Conservation (phyloP, 306 rosid species). For the Dryas octopetala region DNA sequence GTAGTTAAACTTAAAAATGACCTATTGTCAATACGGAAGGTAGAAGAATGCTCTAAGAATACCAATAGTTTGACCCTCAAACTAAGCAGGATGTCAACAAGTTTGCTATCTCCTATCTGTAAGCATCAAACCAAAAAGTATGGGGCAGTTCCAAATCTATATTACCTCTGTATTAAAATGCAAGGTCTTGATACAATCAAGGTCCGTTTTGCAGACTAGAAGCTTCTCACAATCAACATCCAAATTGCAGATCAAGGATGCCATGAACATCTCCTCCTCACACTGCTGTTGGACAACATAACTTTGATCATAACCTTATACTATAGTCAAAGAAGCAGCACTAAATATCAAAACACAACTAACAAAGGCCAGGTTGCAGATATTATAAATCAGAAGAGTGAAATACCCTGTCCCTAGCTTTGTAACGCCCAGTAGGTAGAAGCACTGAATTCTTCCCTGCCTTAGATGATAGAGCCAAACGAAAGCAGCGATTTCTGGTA, state of each 20-base stretch:
- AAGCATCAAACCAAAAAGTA: background rate
- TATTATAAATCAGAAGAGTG: background rate
- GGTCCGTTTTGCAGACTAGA: slow-evolving; percentile 72
- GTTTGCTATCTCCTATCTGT: slow-evolving; percentile 12
- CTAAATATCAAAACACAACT: background rate
- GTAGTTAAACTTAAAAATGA: background rate
- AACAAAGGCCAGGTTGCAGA: background rate
- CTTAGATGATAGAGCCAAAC: slow-evolving; percentile 81
- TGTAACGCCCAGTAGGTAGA: slow-evolving; percentile 63
- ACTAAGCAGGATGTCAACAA: background rate
- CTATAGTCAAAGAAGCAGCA: background rate
- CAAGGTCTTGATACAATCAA: slow-evolving; percentile 75
- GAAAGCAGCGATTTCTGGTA: slow-evolving; percentile 90
- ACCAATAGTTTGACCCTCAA: background rate
- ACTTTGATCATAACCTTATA: slow-evolving; percentile 1
- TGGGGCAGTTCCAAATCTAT: slow-evolving; percentile 22
- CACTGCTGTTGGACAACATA: slow-evolving; percentile 40
- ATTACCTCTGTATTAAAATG: slow-evolving; percentile 85
- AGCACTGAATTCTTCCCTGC: slow-evolving; percentile 89
- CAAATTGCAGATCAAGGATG: slow-evolving; percentile 87
- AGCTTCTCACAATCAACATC: slow-evolving; percentile 70
- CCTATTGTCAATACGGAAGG: background rate
- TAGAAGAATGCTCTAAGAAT: background rate
- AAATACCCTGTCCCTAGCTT: slow-evolving; percentile 63
- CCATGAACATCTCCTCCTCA: slow-evolving; percentile 81